Evolutionary conservation across 2,329 filamentous ascomycete genomes (phyloP), one percentile per base, ranked within the genome.

Genomic region (Colletotrichum paranaense): DNA sequence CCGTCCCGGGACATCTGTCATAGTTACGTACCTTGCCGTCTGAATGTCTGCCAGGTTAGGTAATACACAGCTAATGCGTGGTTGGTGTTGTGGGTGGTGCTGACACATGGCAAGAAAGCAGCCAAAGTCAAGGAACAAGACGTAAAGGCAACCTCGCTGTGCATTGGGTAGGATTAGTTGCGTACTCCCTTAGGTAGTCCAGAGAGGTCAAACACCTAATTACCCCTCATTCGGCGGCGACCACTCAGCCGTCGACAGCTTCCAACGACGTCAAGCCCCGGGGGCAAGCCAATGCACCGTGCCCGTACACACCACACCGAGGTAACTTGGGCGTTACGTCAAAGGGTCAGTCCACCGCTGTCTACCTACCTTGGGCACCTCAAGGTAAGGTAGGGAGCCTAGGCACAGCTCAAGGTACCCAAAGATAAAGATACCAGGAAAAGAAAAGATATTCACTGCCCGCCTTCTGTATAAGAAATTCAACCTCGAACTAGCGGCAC

Each of bases 161-260:
- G 55, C 4, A 19, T 32, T 57, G 55, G 26, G 28, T 42, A 11
- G 57, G 32, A 42, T 42, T 63, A 63, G 46, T 35, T 28, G 28
- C 38, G 38, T 42, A 16, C 14, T 42, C 14, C 38, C 38, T 42
- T 6, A 42, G 38, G 38, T 42, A 42, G 38, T 42, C 14, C 38
- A 14, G 14, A 42, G 12, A 28, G 52, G 32, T 11, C 52, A 30
- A 42, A 49, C 22, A 8, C 24, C 28, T 68, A 38, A 24, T 53
- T 63, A 68, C 66, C 66, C 66, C 66, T 67, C 65, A 63, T 68
- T 30, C 16, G 14, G 52, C 55, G 24, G 52, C 52, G 62, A 22
- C 32, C 32, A 42, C n/a, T 56, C 63, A 57, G 63, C 63, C 12
- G 35, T 38, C 57, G 35, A 30, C 35, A 19, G 59, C 26, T 24